These are phyloP conservation scores for Hymenoscyphus albidus DNA, from an alignment of 2,329 filamentous ascomycete genomes.

Conservation along the genomic window DNA sequence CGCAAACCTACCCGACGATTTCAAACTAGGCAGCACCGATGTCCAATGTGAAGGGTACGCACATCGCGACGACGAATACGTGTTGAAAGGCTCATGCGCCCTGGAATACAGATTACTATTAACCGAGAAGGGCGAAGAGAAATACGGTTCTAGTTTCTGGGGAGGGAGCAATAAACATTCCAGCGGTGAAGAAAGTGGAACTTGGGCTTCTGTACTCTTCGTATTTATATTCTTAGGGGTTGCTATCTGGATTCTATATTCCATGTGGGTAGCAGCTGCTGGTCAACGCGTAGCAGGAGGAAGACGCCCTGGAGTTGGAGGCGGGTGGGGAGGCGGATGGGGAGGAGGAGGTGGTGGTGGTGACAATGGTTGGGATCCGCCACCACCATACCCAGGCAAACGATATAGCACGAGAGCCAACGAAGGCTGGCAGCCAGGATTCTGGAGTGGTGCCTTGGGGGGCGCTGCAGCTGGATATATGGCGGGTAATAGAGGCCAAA, in stretches of 20 bases:
- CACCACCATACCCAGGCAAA: constrained; percentile 34
- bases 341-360: constrained; percentile 38
- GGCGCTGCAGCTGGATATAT: constrained; percentile 67
- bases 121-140: constrained; percentile 70
- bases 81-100: constrained; percentile 89
- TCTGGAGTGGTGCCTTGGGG: constrained; percentile 61
- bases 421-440: constrained; percentile 65
- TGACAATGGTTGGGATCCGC: constrained; percentile 24
- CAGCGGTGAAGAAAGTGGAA: constrained; percentile 26
- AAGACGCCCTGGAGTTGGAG: constrained; percentile 37
- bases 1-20: constrained; percentile 55
- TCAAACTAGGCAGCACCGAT: constrained; percentile 77
- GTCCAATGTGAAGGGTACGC: constrained; percentile 90
- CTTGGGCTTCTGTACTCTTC: constrained; percentile 49
- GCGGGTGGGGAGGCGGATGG: constrained; percentile 41
- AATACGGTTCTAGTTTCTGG: constrained; percentile 47
- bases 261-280: constrained; percentile 40
- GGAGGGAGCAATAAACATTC: constrained; percentile 23
- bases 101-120: constrained; percentile 82
- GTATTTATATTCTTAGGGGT: constrained; percentile 58
- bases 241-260: constrained; percentile 58
- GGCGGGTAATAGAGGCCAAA: constrained; percentile 49
- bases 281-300: constrained; percentile 11
- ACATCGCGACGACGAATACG: constrained; percentile 70
- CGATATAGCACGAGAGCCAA: constrained; percentile 22